These are phyloP conservation scores for Salix exigua DNA, from an alignment of 345 rosid species.

Conservation along the genomic window DNA sequence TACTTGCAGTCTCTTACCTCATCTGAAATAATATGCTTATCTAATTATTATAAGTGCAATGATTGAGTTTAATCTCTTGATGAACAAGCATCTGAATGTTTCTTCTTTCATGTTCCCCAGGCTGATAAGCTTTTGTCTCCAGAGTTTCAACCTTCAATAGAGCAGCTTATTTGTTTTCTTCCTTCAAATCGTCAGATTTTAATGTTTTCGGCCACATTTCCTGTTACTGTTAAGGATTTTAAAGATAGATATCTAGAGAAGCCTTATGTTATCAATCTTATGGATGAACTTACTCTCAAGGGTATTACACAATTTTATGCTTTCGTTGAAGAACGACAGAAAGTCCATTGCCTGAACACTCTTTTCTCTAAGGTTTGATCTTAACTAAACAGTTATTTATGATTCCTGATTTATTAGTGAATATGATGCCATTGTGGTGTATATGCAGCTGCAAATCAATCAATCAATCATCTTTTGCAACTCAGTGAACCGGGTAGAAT, in stretches of 20 bases:
- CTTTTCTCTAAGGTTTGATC: conserved; percentile 91
- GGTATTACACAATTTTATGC: conserved; percentile 98
- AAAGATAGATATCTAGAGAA: conserved; percentile 82
- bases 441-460: conserved; percentile 91
- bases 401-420: neutral
- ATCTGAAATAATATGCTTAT: neutral
- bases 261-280: conserved; percentile 91
- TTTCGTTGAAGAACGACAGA: conserved; percentile 99
- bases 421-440: conserved; percentile 13
- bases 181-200: conserved; percentile 79
- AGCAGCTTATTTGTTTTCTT: conserved; percentile 86
- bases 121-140: conserved; percentile 98
- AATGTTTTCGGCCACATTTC: conserved; percentile 98
- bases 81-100: conserved; percentile 36
- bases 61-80: neutral
- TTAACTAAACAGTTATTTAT: conserved; percentile 1
- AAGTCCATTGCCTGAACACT: conserved; percentile 98
- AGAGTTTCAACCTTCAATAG: conserved; percentile 94
- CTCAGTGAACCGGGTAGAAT: conserved; percentile 94
- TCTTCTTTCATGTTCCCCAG: conserved; percentile 38
- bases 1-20: neutral
- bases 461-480: conserved; percentile 99
- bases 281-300: conserved; percentile 97
- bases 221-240: conserved; percentile 96
- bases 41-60: neutral